phyloP scores from a whole-genome alignment of 257 asterid species.

The Anisodus acutangulus region DNA sequence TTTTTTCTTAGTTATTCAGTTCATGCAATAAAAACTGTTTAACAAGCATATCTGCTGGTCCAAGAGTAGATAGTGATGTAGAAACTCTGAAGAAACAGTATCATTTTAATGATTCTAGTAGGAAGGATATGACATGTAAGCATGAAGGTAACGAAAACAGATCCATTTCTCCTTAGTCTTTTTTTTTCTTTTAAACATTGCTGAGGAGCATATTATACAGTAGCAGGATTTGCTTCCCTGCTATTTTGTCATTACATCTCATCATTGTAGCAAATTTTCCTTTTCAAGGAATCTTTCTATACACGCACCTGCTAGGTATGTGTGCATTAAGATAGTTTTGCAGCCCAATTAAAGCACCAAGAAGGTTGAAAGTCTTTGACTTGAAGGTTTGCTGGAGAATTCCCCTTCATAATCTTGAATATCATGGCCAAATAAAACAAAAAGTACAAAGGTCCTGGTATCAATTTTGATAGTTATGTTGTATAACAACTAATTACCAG shows the following conservation, averaged over 20 bases:
- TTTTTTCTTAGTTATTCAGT: background rate
- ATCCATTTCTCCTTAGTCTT: background rate
- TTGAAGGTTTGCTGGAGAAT: background rate
- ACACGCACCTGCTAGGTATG: background rate
- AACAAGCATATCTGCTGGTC: background rate
- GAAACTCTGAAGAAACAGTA: background rate
- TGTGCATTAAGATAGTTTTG: background rate
- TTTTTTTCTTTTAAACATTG: background rate
- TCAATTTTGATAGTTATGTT: background rate
- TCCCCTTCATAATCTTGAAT: background rate
- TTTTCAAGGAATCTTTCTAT: background rate
- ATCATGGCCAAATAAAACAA: background rate
- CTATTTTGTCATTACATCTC: background rate
- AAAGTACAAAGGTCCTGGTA: background rate
- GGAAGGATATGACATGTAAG: background rate
- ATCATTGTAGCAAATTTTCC: background rate
- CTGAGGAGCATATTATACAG: background rate
- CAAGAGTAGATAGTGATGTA: background rate
- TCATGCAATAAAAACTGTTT: background rate
- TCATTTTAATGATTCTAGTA: constrained; percentile 4
- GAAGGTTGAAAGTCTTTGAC: background rate
- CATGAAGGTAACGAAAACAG: background rate
- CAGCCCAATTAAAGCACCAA: background rate
- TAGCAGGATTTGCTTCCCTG: background rate
- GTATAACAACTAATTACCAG: background rate